Evolutionary conservation across 2,329 filamentous ascomycete genomes (phyloP).

Genomic region (Aspergillus vadensis): DNA sequence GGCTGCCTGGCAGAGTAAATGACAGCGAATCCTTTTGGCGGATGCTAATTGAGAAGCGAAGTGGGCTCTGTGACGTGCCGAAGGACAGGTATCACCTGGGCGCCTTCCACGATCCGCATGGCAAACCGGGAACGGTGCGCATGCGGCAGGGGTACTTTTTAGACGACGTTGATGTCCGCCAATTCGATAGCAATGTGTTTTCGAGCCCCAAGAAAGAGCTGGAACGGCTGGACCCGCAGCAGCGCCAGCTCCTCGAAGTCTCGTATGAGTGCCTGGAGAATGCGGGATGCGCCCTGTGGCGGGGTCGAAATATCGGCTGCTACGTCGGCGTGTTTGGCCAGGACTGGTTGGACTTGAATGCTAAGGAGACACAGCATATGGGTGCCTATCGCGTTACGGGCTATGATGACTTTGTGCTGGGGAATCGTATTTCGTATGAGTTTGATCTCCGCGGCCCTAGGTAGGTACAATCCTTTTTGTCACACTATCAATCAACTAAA

Average conservation of each 20-base stretch:
- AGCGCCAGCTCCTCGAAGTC: constrained; percentile 35
- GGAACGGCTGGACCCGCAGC: constrained; percentile 34
- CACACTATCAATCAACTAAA: too few species aligned
- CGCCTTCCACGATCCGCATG: constrained; percentile 22
- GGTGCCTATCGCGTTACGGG: constrained; percentile 15
- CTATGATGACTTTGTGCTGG: constrained; percentile 10
- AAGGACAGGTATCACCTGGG: constrained; percentile 28
- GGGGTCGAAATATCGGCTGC: constrained; percentile 34
- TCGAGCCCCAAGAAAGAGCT: constrained; percentile 25
- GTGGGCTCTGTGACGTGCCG: constrained; percentile 22
- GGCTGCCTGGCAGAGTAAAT: constrained; percentile 25
- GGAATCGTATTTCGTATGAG: constrained; percentile 16
- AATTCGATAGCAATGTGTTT: constrained; percentile 32
- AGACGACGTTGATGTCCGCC: constrained; percentile 26
- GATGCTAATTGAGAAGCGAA: constrained; percentile 21
- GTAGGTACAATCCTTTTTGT: neutral
- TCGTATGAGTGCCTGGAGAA: constrained; percentile 36
- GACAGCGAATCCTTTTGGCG: constrained; percentile 23
- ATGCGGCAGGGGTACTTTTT: constrained; percentile 30
- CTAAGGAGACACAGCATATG: constrained; percentile 21
- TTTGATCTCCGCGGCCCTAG: constrained; percentile 15
- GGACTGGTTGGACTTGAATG: constrained; percentile 27
- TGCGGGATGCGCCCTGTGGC: constrained; percentile 29
- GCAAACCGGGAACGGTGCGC: constrained; percentile 13
- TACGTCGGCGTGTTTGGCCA: constrained; percentile 28